Percentiles rank a stretch among this genome's conserved stretches.
Conservation (phyloP, 768 basidiomycete genomes). For the Termitomyces sp. region DNA sequence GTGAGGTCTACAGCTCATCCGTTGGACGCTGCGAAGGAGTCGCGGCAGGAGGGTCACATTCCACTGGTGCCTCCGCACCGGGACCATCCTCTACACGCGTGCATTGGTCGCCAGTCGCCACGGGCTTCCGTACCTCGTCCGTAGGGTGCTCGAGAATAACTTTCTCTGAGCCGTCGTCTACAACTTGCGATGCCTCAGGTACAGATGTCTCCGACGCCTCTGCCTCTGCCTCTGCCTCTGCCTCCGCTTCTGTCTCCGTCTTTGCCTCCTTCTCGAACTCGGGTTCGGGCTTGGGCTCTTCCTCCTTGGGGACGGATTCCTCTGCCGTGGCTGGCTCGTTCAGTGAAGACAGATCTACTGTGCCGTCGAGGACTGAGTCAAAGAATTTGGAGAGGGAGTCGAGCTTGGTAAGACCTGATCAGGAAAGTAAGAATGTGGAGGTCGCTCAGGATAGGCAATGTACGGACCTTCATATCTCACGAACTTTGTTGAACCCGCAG, state of each 20-base stretch:
- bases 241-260: constrained; percentile 29
- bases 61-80: constrained; percentile 13
- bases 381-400: constrained; percentile 75
- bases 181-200: not conserved
- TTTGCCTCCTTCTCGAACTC: constrained; percentile 39
- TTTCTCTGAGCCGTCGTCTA: constrained; percentile 2
- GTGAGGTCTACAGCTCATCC: constrained; percentile 21
- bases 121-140: constrained; percentile 5
- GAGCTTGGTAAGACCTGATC: constrained; percentile 67
- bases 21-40: constrained; percentile 12
- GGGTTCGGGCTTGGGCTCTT: constrained; percentile 43
- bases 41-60: constrained; percentile 9
- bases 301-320: constrained; percentile 37
- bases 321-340: constrained; percentile 41
- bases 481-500: constrained; percentile 52
- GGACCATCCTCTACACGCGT: constrained; percentile 3
- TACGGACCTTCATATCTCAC: constrained; percentile 67
- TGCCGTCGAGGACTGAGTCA: constrained; percentile 67
- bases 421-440: not conserved
- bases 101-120: constrained; percentile 1
- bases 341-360: constrained; percentile 49
- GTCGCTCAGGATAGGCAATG: not conserved
- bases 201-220: not conserved
- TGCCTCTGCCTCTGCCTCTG: constrained; percentile 30
- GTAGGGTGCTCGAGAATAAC: not conserved